Evolutionary conservation across 2,329 filamentous ascomycete species (phyloP).

Genomic region (Alternaria dauci): DNA sequence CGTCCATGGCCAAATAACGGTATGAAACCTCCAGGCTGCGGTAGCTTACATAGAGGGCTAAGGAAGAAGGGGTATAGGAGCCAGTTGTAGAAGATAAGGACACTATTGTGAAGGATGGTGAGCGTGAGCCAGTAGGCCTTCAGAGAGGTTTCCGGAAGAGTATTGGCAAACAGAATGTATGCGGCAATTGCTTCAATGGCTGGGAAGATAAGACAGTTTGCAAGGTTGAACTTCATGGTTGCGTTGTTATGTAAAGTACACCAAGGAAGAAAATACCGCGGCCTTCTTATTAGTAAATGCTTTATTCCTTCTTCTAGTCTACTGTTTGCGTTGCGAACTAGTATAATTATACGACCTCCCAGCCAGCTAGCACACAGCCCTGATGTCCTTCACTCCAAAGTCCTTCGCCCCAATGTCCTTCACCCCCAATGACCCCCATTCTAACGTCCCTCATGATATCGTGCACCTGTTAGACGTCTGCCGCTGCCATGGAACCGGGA

Average conservation of each 20-base stretch:
- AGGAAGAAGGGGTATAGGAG: conserved; percentile 51
- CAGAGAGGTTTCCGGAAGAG: conserved; percentile 25
- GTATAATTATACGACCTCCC: background rate
- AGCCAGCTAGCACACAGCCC: background rate
- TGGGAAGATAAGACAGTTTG: conserved; percentile 27
- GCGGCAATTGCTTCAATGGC: conserved; percentile 29
- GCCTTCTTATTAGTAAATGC: background rate
- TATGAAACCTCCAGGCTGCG: conserved; percentile 36
- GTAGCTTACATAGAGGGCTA: conserved; percentile 52
- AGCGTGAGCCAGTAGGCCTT: conserved; percentile 29
- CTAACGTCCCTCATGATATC: background rate
- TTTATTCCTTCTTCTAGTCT: background rate
- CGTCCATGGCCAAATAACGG: conserved; percentile 52
- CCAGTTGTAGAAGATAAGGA: conserved; percentile 30
- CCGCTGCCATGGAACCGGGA: background rate
- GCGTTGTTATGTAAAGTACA: conserved; percentile 20
- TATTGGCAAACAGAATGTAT: conserved; percentile 31
- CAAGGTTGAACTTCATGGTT: conserved; percentile 27
- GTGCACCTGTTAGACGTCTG: background rate
- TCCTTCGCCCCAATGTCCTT: no score
- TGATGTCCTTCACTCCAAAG: background rate
- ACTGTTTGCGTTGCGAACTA: background rate
- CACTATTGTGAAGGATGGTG: conserved; percentile 23
- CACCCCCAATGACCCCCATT: no score
- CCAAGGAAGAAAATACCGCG: conserved; percentile 20